phyloP scores from a whole-genome alignment of 768 basidiomycete species.

The Galerina sulciceps region DNA sequence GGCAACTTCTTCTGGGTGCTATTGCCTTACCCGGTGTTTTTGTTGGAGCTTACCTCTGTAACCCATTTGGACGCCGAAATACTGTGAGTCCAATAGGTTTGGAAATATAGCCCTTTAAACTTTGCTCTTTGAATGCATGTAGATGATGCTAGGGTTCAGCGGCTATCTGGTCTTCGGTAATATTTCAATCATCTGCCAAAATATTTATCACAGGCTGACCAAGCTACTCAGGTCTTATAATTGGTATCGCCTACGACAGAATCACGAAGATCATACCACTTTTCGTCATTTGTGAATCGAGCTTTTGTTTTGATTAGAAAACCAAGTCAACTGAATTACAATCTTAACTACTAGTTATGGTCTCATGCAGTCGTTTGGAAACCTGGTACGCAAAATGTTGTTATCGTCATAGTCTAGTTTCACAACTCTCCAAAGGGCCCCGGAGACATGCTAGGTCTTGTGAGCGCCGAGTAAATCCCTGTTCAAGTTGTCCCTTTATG shows the following conservation, averaged over 20 bases:
- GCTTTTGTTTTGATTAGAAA: neutral
- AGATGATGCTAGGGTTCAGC: slow-evolving; percentile 73
- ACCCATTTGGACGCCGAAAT: slow-evolving; percentile 58
- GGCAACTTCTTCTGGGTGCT: slow-evolving; percentile 65
- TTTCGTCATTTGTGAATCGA: slow-evolving; percentile 67
- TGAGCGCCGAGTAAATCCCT: slow-evolving; percentile 60
- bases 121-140: neutral
- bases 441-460: slow-evolving; percentile 71
- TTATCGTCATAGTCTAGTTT: neutral
- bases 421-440: slow-evolving; percentile 51
- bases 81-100: slow-evolving; percentile 41
- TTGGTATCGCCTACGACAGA: slow-evolving; percentile 63
- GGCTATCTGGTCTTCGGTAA: slow-evolving; percentile 69
- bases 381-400: slow-evolving; percentile 44
- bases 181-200: neutral
- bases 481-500: neutral
- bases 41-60: slow-evolving; percentile 43
- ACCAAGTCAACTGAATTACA: neutral
- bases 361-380: slow-evolving; percentile 68
- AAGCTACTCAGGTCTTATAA: slow-evolving; percentile 48
- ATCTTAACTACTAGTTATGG: slow-evolving; percentile 1
- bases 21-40: slow-evolving; percentile 69
- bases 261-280: slow-evolving; percentile 65
- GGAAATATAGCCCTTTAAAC: neutral
- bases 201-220: neutral